These are phyloP conservation scores for Verticillium nonalfalfae DNA, from an alignment of 2,329 filamentous ascomycete species.

Conservation along the genomic window DNA sequence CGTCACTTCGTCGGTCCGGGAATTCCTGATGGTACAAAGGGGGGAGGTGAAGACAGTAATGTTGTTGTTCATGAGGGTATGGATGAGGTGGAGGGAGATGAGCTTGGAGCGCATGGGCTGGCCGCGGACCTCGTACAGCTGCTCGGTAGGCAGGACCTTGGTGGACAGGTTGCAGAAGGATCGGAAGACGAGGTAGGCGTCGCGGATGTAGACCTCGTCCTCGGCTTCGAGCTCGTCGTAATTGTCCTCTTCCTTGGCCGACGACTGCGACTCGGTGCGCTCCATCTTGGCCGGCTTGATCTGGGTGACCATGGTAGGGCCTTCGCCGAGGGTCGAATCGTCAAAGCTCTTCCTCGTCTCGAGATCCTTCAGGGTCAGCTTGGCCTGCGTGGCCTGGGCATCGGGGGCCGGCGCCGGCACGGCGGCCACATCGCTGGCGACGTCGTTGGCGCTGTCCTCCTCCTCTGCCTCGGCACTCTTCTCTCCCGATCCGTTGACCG, in stretches of 20 bases:
- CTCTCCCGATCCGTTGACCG: conserved; percentile 23
- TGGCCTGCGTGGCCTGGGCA: conserved; percentile 28
- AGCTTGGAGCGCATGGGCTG: conserved; percentile 98
- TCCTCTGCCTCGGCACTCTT: conserved; percentile 12
- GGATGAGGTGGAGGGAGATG: conserved; percentile 89
- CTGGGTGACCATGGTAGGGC: conserved; percentile 60
- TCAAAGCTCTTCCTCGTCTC: conserved; percentile 64
- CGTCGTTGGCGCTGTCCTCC: conserved; percentile 15
- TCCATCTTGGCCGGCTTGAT: conserved; percentile 40
- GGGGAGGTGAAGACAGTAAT: conserved; percentile 86
- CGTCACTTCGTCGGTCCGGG: conserved; percentile 80
- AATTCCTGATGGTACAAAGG: conserved; percentile 85
- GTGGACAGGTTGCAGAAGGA: conserved; percentile 98
- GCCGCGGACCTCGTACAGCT: conserved; percentile 85
- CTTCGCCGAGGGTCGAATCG: conserved; percentile 60
- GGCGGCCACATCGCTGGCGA: conserved; percentile 24
- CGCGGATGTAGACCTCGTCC: conserved; percentile 94
- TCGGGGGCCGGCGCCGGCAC: conserved; percentile 19
- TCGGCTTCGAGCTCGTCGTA: conserved; percentile 61
- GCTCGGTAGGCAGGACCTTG: conserved; percentile 81
- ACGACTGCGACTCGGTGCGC: conserved; percentile 45
- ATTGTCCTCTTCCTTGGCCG: conserved; percentile 42
- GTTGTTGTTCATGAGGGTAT: conserved; percentile 92
- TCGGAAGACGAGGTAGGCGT: conserved; percentile 93
- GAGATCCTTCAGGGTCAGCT: conserved; percentile 60